These are phyloP conservation scores for Calcarisporium arbuscula DNA, from an alignment of 2,329 filamentous ascomycete genomes.

Conservation along the genomic window DNA sequence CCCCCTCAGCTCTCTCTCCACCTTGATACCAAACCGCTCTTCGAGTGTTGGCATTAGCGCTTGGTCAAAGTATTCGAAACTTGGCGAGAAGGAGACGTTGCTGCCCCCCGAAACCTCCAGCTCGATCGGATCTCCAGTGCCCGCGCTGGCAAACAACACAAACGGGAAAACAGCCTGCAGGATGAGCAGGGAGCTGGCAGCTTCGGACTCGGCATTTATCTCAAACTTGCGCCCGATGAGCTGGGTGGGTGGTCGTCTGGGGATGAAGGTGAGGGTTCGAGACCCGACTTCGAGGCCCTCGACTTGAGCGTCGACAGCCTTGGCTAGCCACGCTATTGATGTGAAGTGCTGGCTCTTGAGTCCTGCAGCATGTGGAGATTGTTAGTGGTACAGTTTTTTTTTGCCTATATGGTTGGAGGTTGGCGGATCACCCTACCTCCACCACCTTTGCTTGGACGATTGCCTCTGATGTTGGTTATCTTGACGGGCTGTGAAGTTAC, in stretches of 20 bases:
- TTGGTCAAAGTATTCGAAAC: slow-evolving; percentile 58
- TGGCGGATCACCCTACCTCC: too few species aligned
- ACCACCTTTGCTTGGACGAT: slow-evolving; percentile 28
- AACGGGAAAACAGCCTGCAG: slow-evolving; percentile 56
- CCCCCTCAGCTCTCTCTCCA: slow-evolving; percentile 36
- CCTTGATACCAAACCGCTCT: slow-evolving; percentile 39
- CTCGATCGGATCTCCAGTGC: slow-evolving; percentile 35
- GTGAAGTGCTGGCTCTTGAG: slow-evolving; percentile 56
- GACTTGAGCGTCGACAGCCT: slow-evolving; percentile 43
- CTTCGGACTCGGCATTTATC: slow-evolving; percentile 42
- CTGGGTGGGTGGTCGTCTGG: slow-evolving; percentile 30
- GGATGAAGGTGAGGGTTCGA: slow-evolving; percentile 41
- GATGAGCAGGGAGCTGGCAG: slow-evolving; percentile 50
- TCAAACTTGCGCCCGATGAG: slow-evolving; percentile 36
- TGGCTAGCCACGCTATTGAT: slow-evolving; percentile 46
- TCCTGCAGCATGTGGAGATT: slow-evolving; percentile 33
- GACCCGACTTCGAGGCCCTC: slow-evolving; percentile 46
- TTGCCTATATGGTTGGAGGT: not conserved
- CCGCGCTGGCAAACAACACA: slow-evolving; percentile 46
- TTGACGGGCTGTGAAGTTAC: slow-evolving; percentile 47
- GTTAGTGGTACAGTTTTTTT: slow-evolving; percentile 4
- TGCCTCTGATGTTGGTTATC: slow-evolving; percentile 50
- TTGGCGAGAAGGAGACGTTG: slow-evolving; percentile 50
- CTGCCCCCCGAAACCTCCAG: slow-evolving; percentile 52
- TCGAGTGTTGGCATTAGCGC: slow-evolving; percentile 50